Evolutionary conservation across 352 stramenopile genomes (phyloP).

Genomic region (Pythium oligandrum): DNA sequence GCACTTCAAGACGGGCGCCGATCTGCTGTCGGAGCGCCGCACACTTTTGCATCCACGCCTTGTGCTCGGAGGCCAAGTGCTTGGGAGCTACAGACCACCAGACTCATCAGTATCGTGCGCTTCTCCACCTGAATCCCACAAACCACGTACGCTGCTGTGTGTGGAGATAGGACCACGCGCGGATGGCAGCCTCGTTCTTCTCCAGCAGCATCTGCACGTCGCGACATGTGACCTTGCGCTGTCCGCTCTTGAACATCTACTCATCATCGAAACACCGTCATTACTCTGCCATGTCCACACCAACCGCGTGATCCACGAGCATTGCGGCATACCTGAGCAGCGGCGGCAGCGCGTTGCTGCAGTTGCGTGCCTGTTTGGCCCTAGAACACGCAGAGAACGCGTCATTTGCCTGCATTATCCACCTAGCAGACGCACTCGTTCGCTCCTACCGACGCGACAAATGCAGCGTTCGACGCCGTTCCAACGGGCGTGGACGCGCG

Average conservation of each 20-base stretch:
- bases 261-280: background rate
- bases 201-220: slow-evolving; percentile 85
- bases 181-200: slow-evolving; percentile 78
- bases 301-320: background rate
- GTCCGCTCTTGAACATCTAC: slow-evolving; percentile 12
- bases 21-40: slow-evolving; percentile 63
- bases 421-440: too few species aligned
- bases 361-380: slow-evolving; percentile 13
- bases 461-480: too few species aligned
- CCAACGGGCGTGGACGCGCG: too few species aligned
- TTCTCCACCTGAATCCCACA: background rate
- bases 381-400: too few species aligned
- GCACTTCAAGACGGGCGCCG: slow-evolving; percentile 57
- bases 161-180: slow-evolving; percentile 67
- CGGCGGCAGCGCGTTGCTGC: slow-evolving; percentile 56
- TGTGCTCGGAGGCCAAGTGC: slow-evolving; percentile 48
- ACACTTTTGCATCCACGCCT: slow-evolving; percentile 71
- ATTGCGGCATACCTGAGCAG: slow-evolving; percentile 35
- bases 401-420: too few species aligned
- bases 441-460: too few species aligned
- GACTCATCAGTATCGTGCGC: background rate
- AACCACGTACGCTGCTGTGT: slow-evolving; percentile 60
- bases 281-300: slow-evolving; percentile 10
- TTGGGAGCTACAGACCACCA: slow-evolving; percentile 37
- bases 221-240: slow-evolving; percentile 45